These are phyloP conservation scores for Rosa hybrid DNA, from an alignment of 331 rosid genomes.

Conservation along the genomic window DNA sequence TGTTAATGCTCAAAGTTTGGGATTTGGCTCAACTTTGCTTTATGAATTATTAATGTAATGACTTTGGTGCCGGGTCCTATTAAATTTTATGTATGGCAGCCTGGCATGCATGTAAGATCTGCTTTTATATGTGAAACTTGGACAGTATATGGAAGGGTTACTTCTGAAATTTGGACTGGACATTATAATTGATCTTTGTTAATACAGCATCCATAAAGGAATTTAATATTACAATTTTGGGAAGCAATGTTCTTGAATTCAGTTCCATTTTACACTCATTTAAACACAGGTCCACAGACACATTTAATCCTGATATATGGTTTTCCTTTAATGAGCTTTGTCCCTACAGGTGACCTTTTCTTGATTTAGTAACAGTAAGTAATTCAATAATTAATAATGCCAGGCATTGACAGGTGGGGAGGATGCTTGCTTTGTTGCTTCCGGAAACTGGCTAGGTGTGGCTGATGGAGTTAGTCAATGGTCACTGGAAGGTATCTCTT, in stretches of 20 bases:
- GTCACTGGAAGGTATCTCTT: slow-evolving; percentile 67
- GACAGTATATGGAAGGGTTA: not conserved
- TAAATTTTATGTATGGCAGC: not conserved
- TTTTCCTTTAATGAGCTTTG: not conserved
- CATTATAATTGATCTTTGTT: not conserved
- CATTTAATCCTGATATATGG: not conserved
- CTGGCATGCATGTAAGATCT: not conserved
- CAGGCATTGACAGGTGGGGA: slow-evolving; percentile 75
- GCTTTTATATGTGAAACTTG: not conserved
- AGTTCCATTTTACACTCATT: not conserved
- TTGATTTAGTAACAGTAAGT: slow-evolving; percentile 28
- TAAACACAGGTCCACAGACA: not conserved
- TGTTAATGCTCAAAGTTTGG: not conserved
- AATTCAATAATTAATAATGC: slow-evolving; percentile 52
- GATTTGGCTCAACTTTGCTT: not conserved
- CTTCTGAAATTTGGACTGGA: not conserved
- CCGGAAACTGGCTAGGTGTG: slow-evolving; percentile 67
- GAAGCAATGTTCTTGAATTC: not conserved
- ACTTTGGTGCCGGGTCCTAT: not conserved
- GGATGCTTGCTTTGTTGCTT: slow-evolving; percentile 65
- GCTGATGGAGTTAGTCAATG: slow-evolving; percentile 82
- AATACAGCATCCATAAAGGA: not conserved
- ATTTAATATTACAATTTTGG: not conserved
- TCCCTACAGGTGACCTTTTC: not conserved
- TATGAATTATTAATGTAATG: not conserved